Evolutionary conservation across 2,329 filamentous ascomycete species (phyloP).

Genomic region (Calycina herbarum): DNA sequence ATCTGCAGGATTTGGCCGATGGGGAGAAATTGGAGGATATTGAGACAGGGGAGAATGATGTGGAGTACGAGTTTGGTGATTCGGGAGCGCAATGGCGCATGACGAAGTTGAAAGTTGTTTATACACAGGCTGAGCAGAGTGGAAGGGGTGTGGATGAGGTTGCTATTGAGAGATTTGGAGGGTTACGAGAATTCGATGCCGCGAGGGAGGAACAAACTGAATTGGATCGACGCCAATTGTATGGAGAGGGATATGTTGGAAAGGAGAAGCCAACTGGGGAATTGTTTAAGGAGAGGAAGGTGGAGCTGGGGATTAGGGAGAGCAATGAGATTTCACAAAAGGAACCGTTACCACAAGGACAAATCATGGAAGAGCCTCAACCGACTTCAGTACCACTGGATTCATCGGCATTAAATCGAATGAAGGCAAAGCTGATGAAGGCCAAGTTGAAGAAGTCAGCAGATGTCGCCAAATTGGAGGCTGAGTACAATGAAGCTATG

Average conservation of each 20-base stretch:
- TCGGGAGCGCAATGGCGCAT: slow-evolving; percentile 91
- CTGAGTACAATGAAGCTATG: slow-evolving; percentile 77
- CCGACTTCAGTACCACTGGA: slow-evolving; percentile 59
- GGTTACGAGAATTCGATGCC: slow-evolving; percentile 82
- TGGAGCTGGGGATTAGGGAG: slow-evolving; percentile 54
- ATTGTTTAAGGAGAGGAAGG: slow-evolving; percentile 73
- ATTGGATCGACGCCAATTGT: slow-evolving; percentile 76
- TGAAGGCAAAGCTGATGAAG: slow-evolving; percentile 95
- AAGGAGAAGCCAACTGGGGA: slow-evolving; percentile 89
- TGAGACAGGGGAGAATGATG: slow-evolving; percentile 52
- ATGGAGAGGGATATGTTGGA: slow-evolving; percentile 80
- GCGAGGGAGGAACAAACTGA: slow-evolving; percentile 92
- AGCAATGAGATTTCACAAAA: slow-evolving; percentile 34
- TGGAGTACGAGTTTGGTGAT: slow-evolving; percentile 87
- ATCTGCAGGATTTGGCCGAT: slow-evolving; percentile 48
- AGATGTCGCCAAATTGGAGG: slow-evolving; percentile 74
- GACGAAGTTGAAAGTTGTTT: slow-evolving; percentile 88
- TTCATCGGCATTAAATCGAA: slow-evolving; percentile 78
- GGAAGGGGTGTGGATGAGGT: slow-evolving; percentile 76
- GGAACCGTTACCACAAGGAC: slow-evolving; percentile 49
- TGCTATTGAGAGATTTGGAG: slow-evolving; percentile 78
- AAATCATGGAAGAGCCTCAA: slow-evolving; percentile 56
- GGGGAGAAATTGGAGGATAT: slow-evolving; percentile 14
- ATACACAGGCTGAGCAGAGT: slow-evolving; percentile 73
- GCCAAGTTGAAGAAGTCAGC: slow-evolving; percentile 80